Percentiles rank a stretch among this genome's conserved stretches.
Conservation (phyloP, 2,329 filamentous ascomycete species). For the Apiospora rasikravindrae region DNA sequence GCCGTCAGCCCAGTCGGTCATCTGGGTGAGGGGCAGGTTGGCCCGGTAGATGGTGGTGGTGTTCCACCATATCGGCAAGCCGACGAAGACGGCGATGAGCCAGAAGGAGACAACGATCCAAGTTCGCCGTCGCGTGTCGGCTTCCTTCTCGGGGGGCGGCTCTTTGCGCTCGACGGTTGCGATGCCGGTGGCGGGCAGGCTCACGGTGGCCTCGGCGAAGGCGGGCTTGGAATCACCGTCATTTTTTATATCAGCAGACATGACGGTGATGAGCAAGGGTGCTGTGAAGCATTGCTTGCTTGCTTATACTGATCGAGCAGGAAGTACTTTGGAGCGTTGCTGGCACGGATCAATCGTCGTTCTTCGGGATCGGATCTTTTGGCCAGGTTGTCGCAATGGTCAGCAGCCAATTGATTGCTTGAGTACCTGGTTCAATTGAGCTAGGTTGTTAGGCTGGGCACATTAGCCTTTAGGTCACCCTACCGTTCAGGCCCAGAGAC, state of each 20-base stretch:
- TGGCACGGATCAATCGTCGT: background rate
- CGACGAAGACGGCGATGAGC: slow-evolving; percentile 81
- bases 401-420: background rate
- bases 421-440: background rate
- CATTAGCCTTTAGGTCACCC: background rate
- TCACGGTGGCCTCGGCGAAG: slow-evolving; percentile 10
- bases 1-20: slow-evolving; percentile 91
- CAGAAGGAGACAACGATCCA: slow-evolving; percentile 88
- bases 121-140: slow-evolving; percentile 72
- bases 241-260: slow-evolving; percentile 9
- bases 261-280: slow-evolving; percentile 16
- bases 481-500: background rate
- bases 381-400: slow-evolving; percentile 7
- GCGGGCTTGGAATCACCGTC: slow-evolving; percentile 15
- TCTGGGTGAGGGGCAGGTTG: slow-evolving; percentile 78
- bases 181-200: slow-evolving; percentile 1
- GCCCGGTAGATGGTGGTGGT: slow-evolving; percentile 94
- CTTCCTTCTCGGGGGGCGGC: slow-evolving; percentile 79
- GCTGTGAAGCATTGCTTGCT: slow-evolving; percentile 17
- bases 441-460: background rate
- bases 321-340: background rate
- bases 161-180: slow-evolving; percentile 41
- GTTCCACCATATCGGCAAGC: slow-evolving; percentile 93
- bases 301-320: background rate
- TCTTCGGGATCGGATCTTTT: background rate